A percentile compares a stretch with the other conserved stretches of the same genome.
Conservation (phyloP, 129 eudicot species). For the Flaveria bidentis region DNA sequence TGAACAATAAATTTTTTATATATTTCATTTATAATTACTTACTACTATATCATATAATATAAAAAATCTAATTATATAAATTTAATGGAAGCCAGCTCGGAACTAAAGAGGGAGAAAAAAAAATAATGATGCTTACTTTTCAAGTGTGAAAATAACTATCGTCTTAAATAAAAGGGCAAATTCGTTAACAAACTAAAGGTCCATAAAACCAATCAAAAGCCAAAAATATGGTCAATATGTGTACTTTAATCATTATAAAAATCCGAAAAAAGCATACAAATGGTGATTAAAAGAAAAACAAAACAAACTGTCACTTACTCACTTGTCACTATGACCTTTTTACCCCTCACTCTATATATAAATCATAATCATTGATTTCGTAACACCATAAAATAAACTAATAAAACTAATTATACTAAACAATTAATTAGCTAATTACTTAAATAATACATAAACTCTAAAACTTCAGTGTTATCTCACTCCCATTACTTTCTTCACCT, state of each 20-base stretch:
- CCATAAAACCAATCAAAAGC: constrained; percentile 26
- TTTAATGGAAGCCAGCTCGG: no score
- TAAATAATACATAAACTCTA: constrained; percentile 26
- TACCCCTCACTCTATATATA: constrained; percentile 47
- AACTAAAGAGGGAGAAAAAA: neutral
- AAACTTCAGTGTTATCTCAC: constrained; percentile 74
- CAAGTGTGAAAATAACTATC: neutral
- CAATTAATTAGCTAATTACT: neutral
- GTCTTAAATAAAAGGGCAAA: constrained; percentile 30
- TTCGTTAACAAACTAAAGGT: constrained; percentile 25
- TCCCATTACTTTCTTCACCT: constrained; percentile 71
- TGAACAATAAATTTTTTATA: no score
- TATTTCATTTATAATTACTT: no score
- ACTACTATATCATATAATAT: no score
- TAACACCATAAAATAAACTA: constrained; percentile 8
- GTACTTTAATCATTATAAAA: constrained; percentile 42
- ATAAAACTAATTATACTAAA: constrained; percentile 18
- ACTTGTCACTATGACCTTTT: constrained; percentile 54
- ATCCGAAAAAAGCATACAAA: constrained; percentile 38
- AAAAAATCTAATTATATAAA: no score
- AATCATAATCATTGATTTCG: constrained; percentile 28
- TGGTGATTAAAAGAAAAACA: constrained; percentile 29
- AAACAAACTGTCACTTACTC: constrained; percentile 47
- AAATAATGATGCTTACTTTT: neutral
- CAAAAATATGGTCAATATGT: constrained; percentile 42